phyloP scores from a whole-genome alignment of 257 asterid genomes.

The Plantago elongata region DNA sequence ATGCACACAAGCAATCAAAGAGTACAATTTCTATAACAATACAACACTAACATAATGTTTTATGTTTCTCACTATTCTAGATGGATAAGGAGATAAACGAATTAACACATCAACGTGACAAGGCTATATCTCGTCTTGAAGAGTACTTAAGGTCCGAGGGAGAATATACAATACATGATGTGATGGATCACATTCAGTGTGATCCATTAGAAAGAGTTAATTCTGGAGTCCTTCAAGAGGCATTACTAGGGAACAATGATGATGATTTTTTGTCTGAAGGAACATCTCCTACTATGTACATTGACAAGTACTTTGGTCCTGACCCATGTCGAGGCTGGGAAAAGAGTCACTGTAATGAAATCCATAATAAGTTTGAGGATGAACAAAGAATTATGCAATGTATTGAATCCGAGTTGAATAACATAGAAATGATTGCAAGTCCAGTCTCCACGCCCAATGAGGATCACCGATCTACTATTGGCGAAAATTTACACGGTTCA shows the following conservation, averaged over 20 bases:
- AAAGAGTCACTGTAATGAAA: constrained; percentile 28
- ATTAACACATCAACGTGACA: constrained; percentile 37
- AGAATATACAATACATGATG: constrained; percentile 24
- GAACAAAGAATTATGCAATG: constrained; percentile 44
- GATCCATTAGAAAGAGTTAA: neutral
- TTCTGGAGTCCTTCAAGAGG: constrained; percentile 13
- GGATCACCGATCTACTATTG: neutral
- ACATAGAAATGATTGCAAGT: constrained; percentile 6
- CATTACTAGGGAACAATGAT: constrained; percentile 33
- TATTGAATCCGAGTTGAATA: constrained; percentile 29
- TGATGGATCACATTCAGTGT: constrained; percentile 30
- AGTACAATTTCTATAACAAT: neutral
- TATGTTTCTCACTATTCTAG: constrained; percentile 22
- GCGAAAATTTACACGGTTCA: no score
- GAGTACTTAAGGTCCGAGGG: constrained; percentile 18
- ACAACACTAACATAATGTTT: neutral
- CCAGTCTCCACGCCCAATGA: constrained; percentile 19
- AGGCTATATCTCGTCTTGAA: constrained; percentile 40
- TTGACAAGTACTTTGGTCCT: constrained; percentile 66
- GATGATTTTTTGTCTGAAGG: constrained; percentile 47
- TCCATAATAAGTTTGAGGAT: constrained; percentile 29
- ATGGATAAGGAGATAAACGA: constrained; percentile 41
- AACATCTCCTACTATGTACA: constrained; percentile 43
- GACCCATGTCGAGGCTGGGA: constrained; percentile 64
- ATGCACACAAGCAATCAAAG: neutral